These are phyloP conservation scores for Boletellus emodensis DNA, from an alignment of 768 basidiomycete genomes.

Conservation along the genomic window DNA sequence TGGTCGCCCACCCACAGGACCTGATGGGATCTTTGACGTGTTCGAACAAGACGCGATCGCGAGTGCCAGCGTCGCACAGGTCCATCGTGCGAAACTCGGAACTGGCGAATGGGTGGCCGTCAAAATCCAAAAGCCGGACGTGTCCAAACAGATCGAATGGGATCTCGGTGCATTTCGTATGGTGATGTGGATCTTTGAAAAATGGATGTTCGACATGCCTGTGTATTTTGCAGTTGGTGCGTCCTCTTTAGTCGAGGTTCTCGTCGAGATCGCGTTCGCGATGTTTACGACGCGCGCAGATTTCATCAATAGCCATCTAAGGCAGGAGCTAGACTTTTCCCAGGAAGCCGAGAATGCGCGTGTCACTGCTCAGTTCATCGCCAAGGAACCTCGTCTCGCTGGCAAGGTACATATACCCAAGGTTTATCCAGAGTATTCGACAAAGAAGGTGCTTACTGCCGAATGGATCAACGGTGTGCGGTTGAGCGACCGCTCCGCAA, in stretches of 20 bases:
- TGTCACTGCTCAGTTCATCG: slow-evolving; percentile 64
- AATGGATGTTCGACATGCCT: slow-evolving; percentile 82
- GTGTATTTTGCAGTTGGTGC: slow-evolving; percentile 74
- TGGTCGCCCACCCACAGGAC: slow-evolving; percentile 58
- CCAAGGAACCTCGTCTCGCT: slow-evolving; percentile 63
- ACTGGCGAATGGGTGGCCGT: slow-evolving; percentile 75
- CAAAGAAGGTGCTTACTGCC: slow-evolving; percentile 74
- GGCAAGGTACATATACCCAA: slow-evolving; percentile 76
- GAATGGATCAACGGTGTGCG: slow-evolving; percentile 84
- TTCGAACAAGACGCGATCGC: slow-evolving; percentile 79
- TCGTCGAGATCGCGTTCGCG: neutral
- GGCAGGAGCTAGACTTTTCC: slow-evolving; percentile 78
- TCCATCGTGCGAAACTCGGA: slow-evolving; percentile 70
- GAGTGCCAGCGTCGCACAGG: slow-evolving; percentile 90
- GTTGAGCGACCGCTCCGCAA: slow-evolving; percentile 57
- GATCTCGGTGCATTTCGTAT: slow-evolving; percentile 67
- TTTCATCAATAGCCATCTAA: slow-evolving; percentile 76
- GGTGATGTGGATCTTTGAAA: slow-evolving; percentile 77
- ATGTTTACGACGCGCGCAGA: slow-evolving; percentile 36
- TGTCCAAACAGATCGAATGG: slow-evolving; percentile 82
- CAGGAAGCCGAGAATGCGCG: slow-evolving; percentile 76
- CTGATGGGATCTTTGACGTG: slow-evolving; percentile 69
- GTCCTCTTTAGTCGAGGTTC: slow-evolving; percentile 17
- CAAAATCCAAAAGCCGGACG: slow-evolving; percentile 89
- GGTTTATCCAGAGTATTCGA: slow-evolving; percentile 68